A percentile compares a stretch with the other conserved stretches of the same genome.
Conservation (phyloP, 345 rosid species). For the Hypericum androsaemum region DNA sequence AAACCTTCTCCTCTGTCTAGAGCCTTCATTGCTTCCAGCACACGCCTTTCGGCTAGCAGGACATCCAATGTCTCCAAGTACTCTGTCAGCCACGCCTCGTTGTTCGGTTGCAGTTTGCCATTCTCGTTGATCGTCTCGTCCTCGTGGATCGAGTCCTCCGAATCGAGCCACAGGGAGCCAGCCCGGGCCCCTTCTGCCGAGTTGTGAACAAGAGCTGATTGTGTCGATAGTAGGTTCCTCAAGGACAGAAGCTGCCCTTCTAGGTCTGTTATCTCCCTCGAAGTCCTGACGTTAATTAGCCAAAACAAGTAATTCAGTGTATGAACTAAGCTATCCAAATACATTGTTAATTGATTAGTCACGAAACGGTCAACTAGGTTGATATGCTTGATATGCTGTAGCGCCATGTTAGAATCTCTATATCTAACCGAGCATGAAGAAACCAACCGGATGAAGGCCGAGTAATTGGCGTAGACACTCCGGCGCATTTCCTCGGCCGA, state of each 20-base stretch:
- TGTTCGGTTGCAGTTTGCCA: conserved; percentile 28
- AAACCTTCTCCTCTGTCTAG: conserved; percentile 60
- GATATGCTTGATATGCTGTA: too few relatives aligned
- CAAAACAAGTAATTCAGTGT: too few relatives aligned
- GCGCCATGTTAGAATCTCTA: too few relatives aligned
- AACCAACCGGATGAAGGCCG: conserved; percentile 65
- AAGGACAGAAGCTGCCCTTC: conserved; percentile 86
- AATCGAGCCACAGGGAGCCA: conserved; percentile 36
- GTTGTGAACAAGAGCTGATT: conserved; percentile 70
- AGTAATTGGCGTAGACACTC: conserved; percentile 86
- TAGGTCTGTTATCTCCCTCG: conserved; percentile 75
- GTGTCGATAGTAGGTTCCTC: conserved; percentile 75
- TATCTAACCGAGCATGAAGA: not conserved
- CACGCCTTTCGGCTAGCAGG: conserved; percentile 74
- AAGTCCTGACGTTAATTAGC: conserved; percentile 40
- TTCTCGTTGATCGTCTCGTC: conserved; percentile 29
- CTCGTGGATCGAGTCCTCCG: conserved; percentile 43
- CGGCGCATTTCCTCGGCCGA: conserved; percentile 98
- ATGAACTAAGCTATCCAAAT: too few relatives aligned
- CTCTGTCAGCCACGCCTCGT: conserved; percentile 53
- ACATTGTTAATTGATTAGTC: too few relatives aligned
- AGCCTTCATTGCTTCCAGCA: conserved; percentile 64
- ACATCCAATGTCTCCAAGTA: conserved; percentile 66
- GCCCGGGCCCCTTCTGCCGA: conserved; percentile 55
- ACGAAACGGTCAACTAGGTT: too few relatives aligned